These are phyloP conservation scores for Meripilus lineatus DNA, from an alignment of 1,284 basidiomycete genomes.

Conservation along the genomic window DNA sequence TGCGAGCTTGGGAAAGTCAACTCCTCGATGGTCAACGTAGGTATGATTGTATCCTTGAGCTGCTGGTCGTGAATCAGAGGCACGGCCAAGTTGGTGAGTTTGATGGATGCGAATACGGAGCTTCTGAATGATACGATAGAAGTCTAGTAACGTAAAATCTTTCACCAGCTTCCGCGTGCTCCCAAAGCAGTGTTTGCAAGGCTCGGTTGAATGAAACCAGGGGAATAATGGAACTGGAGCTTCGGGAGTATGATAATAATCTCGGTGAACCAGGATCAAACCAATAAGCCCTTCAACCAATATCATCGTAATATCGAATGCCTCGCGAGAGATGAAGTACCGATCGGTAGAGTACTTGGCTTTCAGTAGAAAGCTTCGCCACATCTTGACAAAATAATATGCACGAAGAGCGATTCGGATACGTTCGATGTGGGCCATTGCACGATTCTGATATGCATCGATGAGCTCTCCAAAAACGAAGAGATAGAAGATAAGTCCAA, in stretches of 20 bases:
- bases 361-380: conserved; percentile 25
- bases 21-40: conserved; percentile 7
- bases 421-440: conserved; percentile 20
- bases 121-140: conserved; percentile 29
- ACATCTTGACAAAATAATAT: conserved; percentile 30
- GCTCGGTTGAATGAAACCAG: conserved; percentile 32
- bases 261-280: conserved; percentile 30
- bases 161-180: conserved; percentile 25
- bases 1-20: conserved; percentile 9
- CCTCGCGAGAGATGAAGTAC: conserved; percentile 29
- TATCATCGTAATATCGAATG: conserved; percentile 24
- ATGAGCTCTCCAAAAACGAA: conserved; percentile 22
- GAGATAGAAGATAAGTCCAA: conserved; percentile 17
- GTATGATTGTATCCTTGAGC: conserved; percentile 18
- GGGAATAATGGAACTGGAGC: conserved; percentile 20
- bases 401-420: conserved; percentile 29
- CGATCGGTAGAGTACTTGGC: conserved; percentile 8
- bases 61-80: conserved; percentile 8
- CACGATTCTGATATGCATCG: conserved; percentile 21
- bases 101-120: conserved; percentile 14
- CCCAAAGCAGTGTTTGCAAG: conserved; percentile 34
- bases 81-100: background rate
- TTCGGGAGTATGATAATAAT: conserved; percentile 20
- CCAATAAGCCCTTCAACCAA: conserved; percentile 28
- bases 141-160: conserved; percentile 33